Base-by-base conservation (phyloP, 192 early-diverging fungal genomes). In the Coemansia sp. region DNA sequence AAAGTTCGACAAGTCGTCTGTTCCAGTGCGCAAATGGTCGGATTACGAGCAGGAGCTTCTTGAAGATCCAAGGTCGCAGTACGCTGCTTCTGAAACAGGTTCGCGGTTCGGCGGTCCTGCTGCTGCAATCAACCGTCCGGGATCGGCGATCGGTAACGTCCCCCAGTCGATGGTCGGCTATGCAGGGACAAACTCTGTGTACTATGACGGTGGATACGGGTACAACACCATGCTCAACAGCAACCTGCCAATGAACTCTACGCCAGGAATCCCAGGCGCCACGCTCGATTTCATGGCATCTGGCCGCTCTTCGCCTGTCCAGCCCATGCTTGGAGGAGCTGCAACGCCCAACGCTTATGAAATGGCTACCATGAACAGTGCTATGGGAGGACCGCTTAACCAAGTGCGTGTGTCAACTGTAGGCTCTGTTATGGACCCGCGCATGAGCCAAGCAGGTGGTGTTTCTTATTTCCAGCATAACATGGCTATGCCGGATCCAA, bases 21-120 rank as follows among this genome's bases (percentile, higher is more conserved):
- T 93, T 61, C 92, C 92, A 25, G 86, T 84, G 71, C 89, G 87
- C 84, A 88, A 86, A 50, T 93, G 92, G 92, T 86, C 91, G 3
- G 89, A 93, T 58, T 93, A 92, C 56, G 92, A 93, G 73, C 84
- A 70, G 89, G 87, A 71, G 22, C 51, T 82, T 28, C 31, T 90
- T 31, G 73, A 82, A 11, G 73, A 81, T 25, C 70, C 71, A 66
- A 69, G 67, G 59, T 82, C 80, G 65, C 80, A 82, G 58, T 76
- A 73, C 20, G 68, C 64, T 25, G 45, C 45, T 40, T 82, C 80
- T 10, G 80, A 82, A 12, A 50, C 68, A 3, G 80, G 74, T 6
- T 82, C 80, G 11, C 73, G 73, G 16, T 75, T 82, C 60, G 71
- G 74, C 49, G 80, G 71, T n/a, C 48, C 69, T 18, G 66, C 78